Evolutionary conservation across 2,329 filamentous ascomycete genomes (phyloP).

Genomic region (Fusarium verrucosum): DNA sequence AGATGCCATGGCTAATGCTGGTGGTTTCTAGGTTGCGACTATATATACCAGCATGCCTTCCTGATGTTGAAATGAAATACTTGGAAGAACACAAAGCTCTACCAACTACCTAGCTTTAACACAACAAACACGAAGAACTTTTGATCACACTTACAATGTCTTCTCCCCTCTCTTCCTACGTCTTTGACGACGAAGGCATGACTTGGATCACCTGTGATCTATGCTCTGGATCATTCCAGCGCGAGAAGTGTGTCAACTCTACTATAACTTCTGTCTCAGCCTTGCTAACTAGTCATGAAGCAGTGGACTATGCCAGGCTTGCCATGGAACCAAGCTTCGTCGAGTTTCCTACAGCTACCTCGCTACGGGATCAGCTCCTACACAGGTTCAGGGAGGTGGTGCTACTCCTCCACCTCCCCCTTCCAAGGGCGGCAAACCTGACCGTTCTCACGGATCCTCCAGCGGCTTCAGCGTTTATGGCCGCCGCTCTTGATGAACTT

Average conservation of each 20-base stretch:
- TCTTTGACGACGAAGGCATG: conserved; percentile 40
- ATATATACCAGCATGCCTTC: conserved; percentile 33
- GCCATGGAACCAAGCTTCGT: conserved; percentile 40
- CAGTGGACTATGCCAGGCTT: conserved; percentile 32
- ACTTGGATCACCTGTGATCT: conserved; percentile 42
- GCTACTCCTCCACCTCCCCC: conserved; percentile 28
- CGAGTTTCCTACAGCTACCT: conserved; percentile 38
- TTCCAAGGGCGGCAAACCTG: conserved; percentile 22
- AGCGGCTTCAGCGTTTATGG: conserved; percentile 27
- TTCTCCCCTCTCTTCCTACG: conserved; percentile 23
- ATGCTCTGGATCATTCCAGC: conserved; percentile 39
- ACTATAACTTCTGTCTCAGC: not conserved
- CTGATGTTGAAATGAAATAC: not conserved
- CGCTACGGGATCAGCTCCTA: conserved; percentile 10
- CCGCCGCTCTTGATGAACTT: conserved; percentile 8
- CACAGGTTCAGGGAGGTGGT: conserved; percentile 10
- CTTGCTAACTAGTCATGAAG: not conserved
- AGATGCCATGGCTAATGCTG: not conserved
- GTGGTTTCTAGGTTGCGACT: conserved; percentile 11
- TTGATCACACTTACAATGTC: conserved; percentile 12
- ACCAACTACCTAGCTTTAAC: not conserved
- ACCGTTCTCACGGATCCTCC: conserved; percentile 20
- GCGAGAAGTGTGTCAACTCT: conserved; percentile 23
- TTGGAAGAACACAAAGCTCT: not conserved
- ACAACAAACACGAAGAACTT: not conserved